phyloP scores from a whole-genome alignment of 768 basidiomycete species.

The Tephrocybe sp. region DNA sequence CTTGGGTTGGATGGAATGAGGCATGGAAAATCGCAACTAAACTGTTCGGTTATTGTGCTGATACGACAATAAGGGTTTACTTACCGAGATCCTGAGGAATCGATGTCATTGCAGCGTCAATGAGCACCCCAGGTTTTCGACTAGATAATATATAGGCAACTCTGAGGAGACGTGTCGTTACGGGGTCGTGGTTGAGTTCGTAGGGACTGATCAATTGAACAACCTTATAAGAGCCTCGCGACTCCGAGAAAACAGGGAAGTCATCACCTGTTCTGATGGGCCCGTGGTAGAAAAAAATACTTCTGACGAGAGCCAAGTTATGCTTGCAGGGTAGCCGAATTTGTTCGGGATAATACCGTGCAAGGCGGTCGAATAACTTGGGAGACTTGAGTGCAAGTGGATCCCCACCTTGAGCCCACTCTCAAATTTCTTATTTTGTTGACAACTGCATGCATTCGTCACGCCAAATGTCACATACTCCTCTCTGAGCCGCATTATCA shows the following conservation, averaged over 20 bases:
- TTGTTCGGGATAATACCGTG: no score
- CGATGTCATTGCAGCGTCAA: not conserved
- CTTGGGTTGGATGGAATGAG: constrained; percentile 82
- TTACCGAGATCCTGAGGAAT: constrained; percentile 56
- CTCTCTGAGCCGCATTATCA: constrained; percentile 25
- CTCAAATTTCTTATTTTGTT: no score
- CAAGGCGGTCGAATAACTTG: no score
- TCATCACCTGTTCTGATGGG: not conserved
- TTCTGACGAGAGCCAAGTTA: not conserved
- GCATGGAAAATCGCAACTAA: constrained; percentile 82
- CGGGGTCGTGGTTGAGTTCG: not conserved
- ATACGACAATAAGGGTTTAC: constrained; percentile 11
- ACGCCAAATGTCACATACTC: constrained; percentile 11
- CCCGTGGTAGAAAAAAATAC: not conserved
- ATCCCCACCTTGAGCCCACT: no score
- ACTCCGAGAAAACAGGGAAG: not conserved
- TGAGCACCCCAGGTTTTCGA: no score
- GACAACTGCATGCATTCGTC: no score
- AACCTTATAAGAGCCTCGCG: not conserved
- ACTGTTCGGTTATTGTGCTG: not conserved
- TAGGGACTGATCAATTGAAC: not conserved
- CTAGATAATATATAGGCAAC: not conserved
- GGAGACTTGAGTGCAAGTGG: no score
- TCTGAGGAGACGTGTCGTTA: not conserved
- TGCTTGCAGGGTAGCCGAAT: not conserved